Percentiles rank a stretch among this genome's conserved stretches.
Conservation (phyloP, 495 filamentous ascomycete species). For the Penicillium antarcticum region DNA sequence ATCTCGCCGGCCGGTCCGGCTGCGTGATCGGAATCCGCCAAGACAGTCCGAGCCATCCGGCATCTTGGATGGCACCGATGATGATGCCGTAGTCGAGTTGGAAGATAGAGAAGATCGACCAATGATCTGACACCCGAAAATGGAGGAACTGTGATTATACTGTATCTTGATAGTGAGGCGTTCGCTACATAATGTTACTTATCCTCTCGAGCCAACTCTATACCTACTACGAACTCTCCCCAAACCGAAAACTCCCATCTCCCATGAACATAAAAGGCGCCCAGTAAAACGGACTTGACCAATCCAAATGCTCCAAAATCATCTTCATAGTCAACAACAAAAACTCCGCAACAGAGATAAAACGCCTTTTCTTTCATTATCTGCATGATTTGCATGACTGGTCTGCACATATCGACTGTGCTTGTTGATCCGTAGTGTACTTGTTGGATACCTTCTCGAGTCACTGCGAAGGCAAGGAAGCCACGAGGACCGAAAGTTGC, state of each 20-base stretch:
- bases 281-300: conserved; percentile 28
- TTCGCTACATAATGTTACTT: neutral
- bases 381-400: conserved; percentile 21
- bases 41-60: conserved; percentile 34
- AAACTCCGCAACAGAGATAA: conserved; percentile 23
- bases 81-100: conserved; percentile 61
- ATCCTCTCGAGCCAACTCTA: no score
- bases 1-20: conserved; percentile 14
- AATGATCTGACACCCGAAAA: conserved; percentile 1
- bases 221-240: conserved; percentile 13
- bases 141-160: neutral
- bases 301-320: conserved; percentile 23
- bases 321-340: conserved; percentile 18
- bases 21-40: conserved; percentile 49
- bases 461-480: conserved; percentile 19
- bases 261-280: conserved; percentile 25
- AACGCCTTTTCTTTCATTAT: conserved; percentile 22
- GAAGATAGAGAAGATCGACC: conserved; percentile 42
- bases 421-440: conserved; percentile 4
- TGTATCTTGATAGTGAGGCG: neutral
- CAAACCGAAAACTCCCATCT: conserved; percentile 25
- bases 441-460: conserved; percentile 17
- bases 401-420: conserved; percentile 9
- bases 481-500: conserved; percentile 18
- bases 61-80: conserved; percentile 67